These are phyloP conservation scores for Penicillium alfredii DNA, from an alignment of 495 filamentous ascomycete genomes.

Conservation along the genomic window DNA sequence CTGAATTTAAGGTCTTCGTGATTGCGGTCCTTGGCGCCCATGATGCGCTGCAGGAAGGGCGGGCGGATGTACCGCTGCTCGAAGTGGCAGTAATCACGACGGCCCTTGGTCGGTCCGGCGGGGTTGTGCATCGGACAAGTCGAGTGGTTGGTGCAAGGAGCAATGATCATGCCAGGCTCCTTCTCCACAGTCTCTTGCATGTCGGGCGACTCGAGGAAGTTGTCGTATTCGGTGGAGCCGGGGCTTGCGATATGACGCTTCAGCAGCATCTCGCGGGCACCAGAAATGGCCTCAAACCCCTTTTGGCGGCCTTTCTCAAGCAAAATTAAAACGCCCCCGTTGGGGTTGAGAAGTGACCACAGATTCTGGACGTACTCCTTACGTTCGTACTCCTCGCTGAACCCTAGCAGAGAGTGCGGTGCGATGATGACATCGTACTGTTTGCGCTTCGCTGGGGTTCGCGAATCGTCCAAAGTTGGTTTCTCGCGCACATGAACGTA, in stretches of 20 bases:
- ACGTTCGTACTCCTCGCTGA: slow-evolving; percentile 66
- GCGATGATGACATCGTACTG: slow-evolving; percentile 86
- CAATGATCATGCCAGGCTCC: slow-evolving; percentile 85
- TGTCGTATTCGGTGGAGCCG: slow-evolving; percentile 41
- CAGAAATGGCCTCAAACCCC: slow-evolving; percentile 87
- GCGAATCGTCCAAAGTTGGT: slow-evolving; percentile 39
- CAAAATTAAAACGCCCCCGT: slow-evolving; percentile 81
- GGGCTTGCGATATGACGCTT: slow-evolving; percentile 68
- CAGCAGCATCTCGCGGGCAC: slow-evolving; percentile 71
- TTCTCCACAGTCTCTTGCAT: slow-evolving; percentile 41
- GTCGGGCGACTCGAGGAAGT: slow-evolving; percentile 31
- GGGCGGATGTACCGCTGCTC: slow-evolving; percentile 82
- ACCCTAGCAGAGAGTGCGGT: slow-evolving; percentile 69
- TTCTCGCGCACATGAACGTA: slow-evolving; percentile 58
- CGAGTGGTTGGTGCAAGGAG: slow-evolving; percentile 88
- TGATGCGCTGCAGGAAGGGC: slow-evolving; percentile 69
- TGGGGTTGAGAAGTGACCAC: slow-evolving; percentile 77
- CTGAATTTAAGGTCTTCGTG: slow-evolving; percentile 88
- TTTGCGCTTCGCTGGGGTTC: slow-evolving; percentile 56
- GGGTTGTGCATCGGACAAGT: slow-evolving; percentile 82
- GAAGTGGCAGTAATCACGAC: slow-evolving; percentile 91
- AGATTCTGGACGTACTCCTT: slow-evolving; percentile 75
- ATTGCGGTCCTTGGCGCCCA: slow-evolving; percentile 64
- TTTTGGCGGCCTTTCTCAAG: slow-evolving; percentile 87
- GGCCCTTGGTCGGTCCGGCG: slow-evolving; percentile 58